Evolutionary conservation across 768 basidiomycete species (phyloP), one percentile per base, ranked within the genome.

Genomic region (Lentinula raphanica): DNA sequence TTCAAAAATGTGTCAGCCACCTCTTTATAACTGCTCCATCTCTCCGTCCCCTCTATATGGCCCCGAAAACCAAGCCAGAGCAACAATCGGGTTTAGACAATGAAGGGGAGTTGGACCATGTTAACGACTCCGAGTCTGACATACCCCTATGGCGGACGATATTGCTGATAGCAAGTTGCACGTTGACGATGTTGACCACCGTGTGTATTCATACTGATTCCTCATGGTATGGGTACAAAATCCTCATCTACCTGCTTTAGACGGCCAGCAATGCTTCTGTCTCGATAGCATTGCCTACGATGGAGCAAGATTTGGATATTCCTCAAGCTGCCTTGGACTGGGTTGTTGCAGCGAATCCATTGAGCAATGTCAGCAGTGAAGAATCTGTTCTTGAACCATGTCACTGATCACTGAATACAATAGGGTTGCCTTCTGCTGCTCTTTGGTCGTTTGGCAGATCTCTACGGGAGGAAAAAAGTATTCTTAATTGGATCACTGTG

Each of bases 401-500:
- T 44, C 21, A 56, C 39, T 23, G 25, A 42, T 23, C 38, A 40
- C 49, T 25, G n/a, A 25, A 29, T 25, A 35, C 12, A 3, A 31
- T 23, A 90, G 90, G 90, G 87, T 7, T 94, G 92, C 64, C 74
- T 93, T 11, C 79, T 93, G 3, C 76, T 94, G 9, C 79, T 91
- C 12, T 84, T 83, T 27, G 92, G 92, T 0, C 77, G 90, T n/a
- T 69, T 94, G 1, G 90, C 91, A 1, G 92, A 94, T 67, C 71
- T 90, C 2, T 85, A 87, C 61, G 92, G 93, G 1, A 79, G 90
- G 31, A 92, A 88, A 64, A 77, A 74, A 32, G 76, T 76, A 0
- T 95, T 92, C 68, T 56, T 87, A 5, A 9, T 74, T 3, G 93
- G 93, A 1, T 81, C 83, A 29, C 7, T 72, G 3, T 72, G 79